These are phyloP conservation scores for Prunus yedoensis DNA, from an alignment of 331 rosid genomes.

Conservation along the genomic window DNA sequence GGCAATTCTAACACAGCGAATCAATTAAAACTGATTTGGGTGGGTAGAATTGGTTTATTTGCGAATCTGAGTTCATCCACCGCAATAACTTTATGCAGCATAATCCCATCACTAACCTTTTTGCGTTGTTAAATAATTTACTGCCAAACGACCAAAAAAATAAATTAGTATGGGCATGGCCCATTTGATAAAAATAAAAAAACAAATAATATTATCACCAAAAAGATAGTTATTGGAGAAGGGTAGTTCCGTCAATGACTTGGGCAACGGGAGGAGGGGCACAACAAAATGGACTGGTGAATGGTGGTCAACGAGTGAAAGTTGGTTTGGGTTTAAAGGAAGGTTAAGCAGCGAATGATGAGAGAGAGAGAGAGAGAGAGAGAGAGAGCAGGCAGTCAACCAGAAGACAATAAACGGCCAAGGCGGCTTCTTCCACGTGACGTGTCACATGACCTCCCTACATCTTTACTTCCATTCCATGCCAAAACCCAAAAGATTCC, in stretches of 20 bases:
- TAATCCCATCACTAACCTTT: not conserved
- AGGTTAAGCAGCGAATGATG: too few species aligned
- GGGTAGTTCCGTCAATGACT: not conserved
- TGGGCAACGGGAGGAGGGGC: not conserved
- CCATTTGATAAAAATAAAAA: too few species aligned
- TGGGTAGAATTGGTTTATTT: not conserved
- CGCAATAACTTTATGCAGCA: not conserved
- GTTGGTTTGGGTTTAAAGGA: not conserved
- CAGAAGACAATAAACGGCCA: constrained; percentile 6
- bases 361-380: too few species aligned
- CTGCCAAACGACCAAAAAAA: too few species aligned
- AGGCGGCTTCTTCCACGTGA: constrained; percentile 22
- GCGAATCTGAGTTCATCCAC: not conserved
- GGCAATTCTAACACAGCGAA: not conserved
- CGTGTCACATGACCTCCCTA: not conserved
- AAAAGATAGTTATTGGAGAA: not conserved
- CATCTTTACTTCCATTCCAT: too few species aligned
- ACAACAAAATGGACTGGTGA: not conserved
- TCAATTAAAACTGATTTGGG: not conserved
- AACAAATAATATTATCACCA: not conserved
- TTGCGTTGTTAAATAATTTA: too few species aligned
- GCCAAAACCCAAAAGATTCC: not conserved
- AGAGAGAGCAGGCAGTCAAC: too few species aligned
- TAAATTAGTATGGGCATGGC: too few species aligned
- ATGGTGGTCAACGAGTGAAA: not conserved